Evolutionary conservation across 257 asterid genomes (phyloP), one percentile per base, ranked within the genome.

Genomic region (Fraxinus cuspidata): DNA sequence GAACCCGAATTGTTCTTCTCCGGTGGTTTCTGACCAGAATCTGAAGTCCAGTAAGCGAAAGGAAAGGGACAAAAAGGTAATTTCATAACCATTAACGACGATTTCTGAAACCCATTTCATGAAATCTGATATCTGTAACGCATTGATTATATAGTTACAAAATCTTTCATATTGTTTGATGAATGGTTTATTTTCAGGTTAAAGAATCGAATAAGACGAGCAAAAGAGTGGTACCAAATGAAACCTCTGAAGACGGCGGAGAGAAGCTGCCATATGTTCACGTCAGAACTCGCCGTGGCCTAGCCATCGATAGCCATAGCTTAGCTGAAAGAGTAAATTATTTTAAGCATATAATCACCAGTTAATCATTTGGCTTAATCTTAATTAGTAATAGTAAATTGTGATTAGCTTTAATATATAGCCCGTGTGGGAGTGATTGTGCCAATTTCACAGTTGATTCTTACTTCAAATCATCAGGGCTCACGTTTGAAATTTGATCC

Each of bases 301-400:
- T 93, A 89, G 99, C 99, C 71, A 95, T 98, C 10, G 96, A 91
- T 85, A 91, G 98, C 89, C 99, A 95, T 56, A 95, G 99, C 88
- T 88, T 95, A 83, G 99, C 99, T 74, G 99, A 95, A 78, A 90
- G 99, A 81, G 99, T 95, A 88, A 83, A 28, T 56, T 19, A 47
- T 78, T 78, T 74, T 40, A 73, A 64, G 60, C 58, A 63, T 81
- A 82, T 75, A 19, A 56, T 56, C 7, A 21, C 21, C 66, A 21
- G 3, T 8, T 56, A 56, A 56, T 56, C 4, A 19, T 4, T n/a
- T 56, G 21, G 27, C 66, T 19, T 56, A 56, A 56, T 56, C 25
- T 56, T 56, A 77, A 74, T 79, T 81, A 75, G 32, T 56, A 53
- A 51, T 76, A 67, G 65, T 75, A 32, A 79, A 11, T 13, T 8